Evolutionary conservation across 1,284 basidiomycete species (phyloP).

Genomic region (Ustilago xerochloae): DNA sequence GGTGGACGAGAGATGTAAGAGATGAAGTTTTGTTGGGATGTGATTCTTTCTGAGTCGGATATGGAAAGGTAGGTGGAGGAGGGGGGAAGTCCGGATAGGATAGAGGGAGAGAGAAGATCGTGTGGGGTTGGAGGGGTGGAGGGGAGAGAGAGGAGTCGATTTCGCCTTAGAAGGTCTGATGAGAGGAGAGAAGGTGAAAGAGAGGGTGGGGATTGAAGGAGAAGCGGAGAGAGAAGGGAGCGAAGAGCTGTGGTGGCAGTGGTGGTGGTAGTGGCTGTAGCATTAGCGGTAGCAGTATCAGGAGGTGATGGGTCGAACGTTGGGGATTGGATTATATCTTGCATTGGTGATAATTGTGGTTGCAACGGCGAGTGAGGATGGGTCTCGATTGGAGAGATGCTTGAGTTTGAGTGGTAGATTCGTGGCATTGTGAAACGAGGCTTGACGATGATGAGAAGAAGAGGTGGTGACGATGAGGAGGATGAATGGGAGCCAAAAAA

Average conservation of each 20-base stretch:
- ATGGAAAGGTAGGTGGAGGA: not conserved
- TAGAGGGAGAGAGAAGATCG: slow-evolving; percentile 12
- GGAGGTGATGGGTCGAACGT: too few relatives aligned
- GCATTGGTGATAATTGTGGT: too few relatives aligned
- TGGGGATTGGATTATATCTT: too few relatives aligned
- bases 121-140: slow-evolving; percentile 4
- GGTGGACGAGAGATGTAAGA: slow-evolving; percentile 24
- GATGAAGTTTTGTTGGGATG: slow-evolving; percentile 5
- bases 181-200: slow-evolving; percentile 6
- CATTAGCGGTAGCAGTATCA: too few relatives aligned
- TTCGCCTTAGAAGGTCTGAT: slow-evolving; percentile 31
- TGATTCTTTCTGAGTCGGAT: not conserved
- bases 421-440: not conserved
- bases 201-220: not conserved
- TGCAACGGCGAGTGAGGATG: too few relatives aligned
- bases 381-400: too few relatives aligned
- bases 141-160: slow-evolving; percentile 28
- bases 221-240: slow-evolving; percentile 11
- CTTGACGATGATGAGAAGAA: not conserved
- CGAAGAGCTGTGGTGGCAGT: not conserved
- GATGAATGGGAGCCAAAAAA: not conserved
- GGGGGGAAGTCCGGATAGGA: not conserved
- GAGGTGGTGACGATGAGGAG: not conserved
- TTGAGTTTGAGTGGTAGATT: not conserved
- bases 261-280: not conserved